Base-by-base conservation (phyloP, 257 asterid genomes). In the Solanum gracilifrons region DNA sequence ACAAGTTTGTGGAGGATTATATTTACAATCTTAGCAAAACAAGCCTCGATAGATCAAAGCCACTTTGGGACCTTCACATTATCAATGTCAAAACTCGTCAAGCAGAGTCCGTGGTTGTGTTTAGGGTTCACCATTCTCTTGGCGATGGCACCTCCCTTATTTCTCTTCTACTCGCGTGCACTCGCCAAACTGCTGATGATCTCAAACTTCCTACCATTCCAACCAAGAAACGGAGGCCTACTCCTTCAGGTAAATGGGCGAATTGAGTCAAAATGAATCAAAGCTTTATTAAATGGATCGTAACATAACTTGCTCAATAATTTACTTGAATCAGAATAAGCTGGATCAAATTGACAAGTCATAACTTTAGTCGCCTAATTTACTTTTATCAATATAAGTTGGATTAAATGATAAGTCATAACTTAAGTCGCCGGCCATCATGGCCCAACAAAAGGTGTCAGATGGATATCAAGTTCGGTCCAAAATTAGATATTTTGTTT, bases 121-220 rank as follows among this genome's bases (percentile, higher is more conserved):
- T 86, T 12, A 16, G 88, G 21, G 33, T 86, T 16, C 88, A 86
- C 79, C 88, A 86, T 69, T 86, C 88, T 23, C 88, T 86, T 4
- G 85, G 88, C 21, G 85, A 86, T 60, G 88, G 88, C 32, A 37
- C 41, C 0, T 37, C 41, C 41, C 41, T 37, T 37, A 37, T 37
- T 37, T 37, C 88, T 58, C 85, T 86, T 31, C 12, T 86, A 11
- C 62, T 86, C 2, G 88, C 88, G 3, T 86, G 88, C 37, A 73
- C 88, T 55, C 85, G 85, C 32, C 83, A 86, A 39, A 86, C 85
- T 82, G 72, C 60, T 29, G 76, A 76, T 76, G n/a, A 64, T 0
- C 23, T 4, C 29, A 33, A 10, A 7, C 58, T 86, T 13, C 88
- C 88, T 23, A 86, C 85, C 5, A 76, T 86, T 35, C 88, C 88